Conservation (phyloP, 2,329 filamentous ascomycete species). For the Aspergillus niger region DNA sequence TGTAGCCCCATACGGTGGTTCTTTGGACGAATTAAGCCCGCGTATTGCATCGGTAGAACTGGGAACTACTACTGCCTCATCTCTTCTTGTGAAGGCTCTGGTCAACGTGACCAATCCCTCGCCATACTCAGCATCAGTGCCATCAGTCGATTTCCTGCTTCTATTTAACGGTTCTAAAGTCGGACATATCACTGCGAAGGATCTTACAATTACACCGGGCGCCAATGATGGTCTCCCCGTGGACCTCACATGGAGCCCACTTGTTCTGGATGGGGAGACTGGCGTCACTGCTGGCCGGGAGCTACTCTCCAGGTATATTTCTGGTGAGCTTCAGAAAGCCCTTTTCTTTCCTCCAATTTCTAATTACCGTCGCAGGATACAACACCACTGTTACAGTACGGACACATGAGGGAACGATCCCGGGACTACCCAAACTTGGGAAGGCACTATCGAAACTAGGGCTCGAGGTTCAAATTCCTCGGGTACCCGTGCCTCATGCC, state of each 20-base stretch:
- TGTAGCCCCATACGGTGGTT: constrained; percentile 62
- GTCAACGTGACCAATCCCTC: constrained; percentile 92
- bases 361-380: constrained; percentile 52
- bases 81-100: constrained; percentile 68
- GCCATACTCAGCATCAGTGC: constrained; percentile 78
- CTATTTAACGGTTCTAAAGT: constrained; percentile 72
- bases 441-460: constrained; percentile 71
- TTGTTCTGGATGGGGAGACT: constrained; percentile 60
- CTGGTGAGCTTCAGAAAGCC: constrained; percentile 52
- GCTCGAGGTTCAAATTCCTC: constrained; percentile 71
- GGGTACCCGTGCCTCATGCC: constrained; percentile 59
- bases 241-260: constrained; percentile 73
- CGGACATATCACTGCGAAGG: constrained; percentile 69
- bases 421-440: constrained; percentile 70
- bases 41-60: constrained; percentile 72
- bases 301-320: constrained; percentile 82
- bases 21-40: constrained; percentile 57
- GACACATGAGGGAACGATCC: constrained; percentile 72
- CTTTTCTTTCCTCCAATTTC: neutral
- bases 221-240: constrained; percentile 71
- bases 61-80: constrained; percentile 69
- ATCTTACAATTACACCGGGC: constrained; percentile 67
- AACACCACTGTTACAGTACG: constrained; percentile 79
- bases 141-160: constrained; percentile 75
- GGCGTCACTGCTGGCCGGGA: constrained; percentile 67